phyloP scores from a whole-genome alignment of 306 rosid genomes.

The Elaeagnus macrophylla region DNA sequence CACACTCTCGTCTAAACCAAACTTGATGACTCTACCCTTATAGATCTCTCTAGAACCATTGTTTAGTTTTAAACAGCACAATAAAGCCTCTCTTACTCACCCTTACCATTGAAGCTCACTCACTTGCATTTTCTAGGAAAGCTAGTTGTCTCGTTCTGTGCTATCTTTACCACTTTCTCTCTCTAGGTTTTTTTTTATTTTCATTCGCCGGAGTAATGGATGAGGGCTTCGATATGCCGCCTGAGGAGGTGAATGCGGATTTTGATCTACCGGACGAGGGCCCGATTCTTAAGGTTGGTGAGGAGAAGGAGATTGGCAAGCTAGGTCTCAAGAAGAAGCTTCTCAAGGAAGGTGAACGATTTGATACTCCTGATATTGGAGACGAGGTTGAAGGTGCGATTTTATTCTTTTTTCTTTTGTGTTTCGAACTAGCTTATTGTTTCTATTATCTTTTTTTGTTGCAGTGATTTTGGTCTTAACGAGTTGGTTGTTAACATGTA shows the following conservation, averaged over 20 bases:
- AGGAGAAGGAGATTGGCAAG: slow-evolving; percentile 78
- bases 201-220: slow-evolving; percentile 30
- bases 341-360: slow-evolving; percentile 63
- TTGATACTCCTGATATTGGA: slow-evolving; percentile 75
- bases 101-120: too few relatives aligned
- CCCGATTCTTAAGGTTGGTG: slow-evolving; percentile 56
- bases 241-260: slow-evolving; percentile 54
- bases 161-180: background rate
- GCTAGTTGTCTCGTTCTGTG: background rate
- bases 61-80: background rate
- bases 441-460: background rate
- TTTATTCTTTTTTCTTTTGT: background rate
- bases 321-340: slow-evolving; percentile 90
- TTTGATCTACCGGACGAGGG: slow-evolving; percentile 46
- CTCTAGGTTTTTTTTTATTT: background rate
- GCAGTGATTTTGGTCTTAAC: background rate
- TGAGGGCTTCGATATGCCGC: slow-evolving; percentile 45
- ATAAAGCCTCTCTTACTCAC: slow-evolving; percentile 1
- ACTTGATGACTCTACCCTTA: background rate
- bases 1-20: too few relatives aligned
- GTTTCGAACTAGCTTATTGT: background rate
- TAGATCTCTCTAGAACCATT: slow-evolving; percentile 57
- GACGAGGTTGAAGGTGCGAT: slow-evolving; percentile 82
- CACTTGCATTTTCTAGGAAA: background rate
- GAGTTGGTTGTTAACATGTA: background rate